A percentile compares a stretch with the other conserved stretches of the same genome.
phyloP scores from a whole-genome alignment of 2,329 filamentous ascomycete species.

The Colletotrichum acutatum region DNA sequence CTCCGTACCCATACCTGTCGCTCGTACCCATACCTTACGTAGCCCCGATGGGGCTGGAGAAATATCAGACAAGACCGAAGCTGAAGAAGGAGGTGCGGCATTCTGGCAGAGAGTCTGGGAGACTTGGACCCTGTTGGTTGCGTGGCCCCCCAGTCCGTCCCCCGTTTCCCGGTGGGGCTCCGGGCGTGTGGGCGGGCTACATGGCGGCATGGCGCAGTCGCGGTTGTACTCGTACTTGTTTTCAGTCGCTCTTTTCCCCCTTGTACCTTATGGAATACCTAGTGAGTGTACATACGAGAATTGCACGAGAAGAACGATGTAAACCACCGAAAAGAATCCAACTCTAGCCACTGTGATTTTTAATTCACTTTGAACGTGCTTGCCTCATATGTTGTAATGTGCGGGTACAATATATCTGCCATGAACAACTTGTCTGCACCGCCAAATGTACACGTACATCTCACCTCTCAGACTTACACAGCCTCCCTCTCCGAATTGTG shows the following conservation, averaged over 20 bases:
- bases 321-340: background rate
- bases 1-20: too few species aligned
- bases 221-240: background rate
- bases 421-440: background rate
- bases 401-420: too few species aligned
- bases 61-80: constrained; percentile 10
- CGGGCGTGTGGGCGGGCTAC: constrained; percentile 30
- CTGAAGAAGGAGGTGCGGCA: background rate
- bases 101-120: too few species aligned
- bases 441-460: background rate
- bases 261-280: background rate
- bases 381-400: background rate
- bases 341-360: background rate
- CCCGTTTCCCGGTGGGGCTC: constrained; percentile 20
- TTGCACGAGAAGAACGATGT: background rate
- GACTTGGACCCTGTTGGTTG: constrained; percentile 34
- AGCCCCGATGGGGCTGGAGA: constrained; percentile 8
- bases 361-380: background rate
- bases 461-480: constrained; percentile 26
- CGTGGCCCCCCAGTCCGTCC: constrained; percentile 23
- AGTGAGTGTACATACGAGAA: background rate
- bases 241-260: background rate
- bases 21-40: background rate
- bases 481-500: constrained; percentile 5
- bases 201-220: constrained; percentile 33